Conservation (phyloP, 305 asterid genomes). For the Fraxinus angustifolia region DNA sequence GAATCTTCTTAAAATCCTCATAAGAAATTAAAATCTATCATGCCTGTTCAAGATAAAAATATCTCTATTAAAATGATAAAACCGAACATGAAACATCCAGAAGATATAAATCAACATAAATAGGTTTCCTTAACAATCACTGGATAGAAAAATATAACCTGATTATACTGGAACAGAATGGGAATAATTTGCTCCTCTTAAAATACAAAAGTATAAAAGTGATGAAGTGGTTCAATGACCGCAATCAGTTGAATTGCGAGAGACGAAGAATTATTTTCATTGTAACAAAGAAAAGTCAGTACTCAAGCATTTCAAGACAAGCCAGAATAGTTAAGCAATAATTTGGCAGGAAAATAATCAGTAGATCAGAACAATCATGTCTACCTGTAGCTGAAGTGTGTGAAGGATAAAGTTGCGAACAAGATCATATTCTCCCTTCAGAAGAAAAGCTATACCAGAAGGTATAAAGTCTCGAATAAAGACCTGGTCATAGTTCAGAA, state of each 20-base stretch:
- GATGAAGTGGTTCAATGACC: neutral
- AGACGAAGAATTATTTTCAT: neutral
- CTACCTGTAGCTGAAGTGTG: constrained; percentile 78
- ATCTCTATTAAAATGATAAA: neutral
- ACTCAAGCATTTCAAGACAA: neutral
- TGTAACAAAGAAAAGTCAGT: neutral
- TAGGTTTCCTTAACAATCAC: neutral
- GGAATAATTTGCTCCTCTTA: neutral
- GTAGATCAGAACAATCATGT: neutral
- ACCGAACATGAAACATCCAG: neutral
- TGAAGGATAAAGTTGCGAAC: constrained; percentile 74
- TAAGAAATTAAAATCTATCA: neutral
- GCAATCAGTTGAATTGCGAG: neutral
- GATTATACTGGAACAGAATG: neutral
- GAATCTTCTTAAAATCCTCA: constrained; percentile 2
- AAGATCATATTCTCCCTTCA: constrained; percentile 71
- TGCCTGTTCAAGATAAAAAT: constrained; percentile 1
- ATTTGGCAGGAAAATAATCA: neutral
- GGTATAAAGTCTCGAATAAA: constrained; percentile 75
- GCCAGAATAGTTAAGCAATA: neutral
- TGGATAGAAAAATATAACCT: neutral
- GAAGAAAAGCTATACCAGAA: constrained; percentile 68
- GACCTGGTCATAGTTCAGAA: constrained; percentile 70
- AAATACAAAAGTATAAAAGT: neutral
- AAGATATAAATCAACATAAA: neutral